Evolutionary conservation across 345 rosid genomes (phyloP).

Genomic region (Syzygium jambos): DNA sequence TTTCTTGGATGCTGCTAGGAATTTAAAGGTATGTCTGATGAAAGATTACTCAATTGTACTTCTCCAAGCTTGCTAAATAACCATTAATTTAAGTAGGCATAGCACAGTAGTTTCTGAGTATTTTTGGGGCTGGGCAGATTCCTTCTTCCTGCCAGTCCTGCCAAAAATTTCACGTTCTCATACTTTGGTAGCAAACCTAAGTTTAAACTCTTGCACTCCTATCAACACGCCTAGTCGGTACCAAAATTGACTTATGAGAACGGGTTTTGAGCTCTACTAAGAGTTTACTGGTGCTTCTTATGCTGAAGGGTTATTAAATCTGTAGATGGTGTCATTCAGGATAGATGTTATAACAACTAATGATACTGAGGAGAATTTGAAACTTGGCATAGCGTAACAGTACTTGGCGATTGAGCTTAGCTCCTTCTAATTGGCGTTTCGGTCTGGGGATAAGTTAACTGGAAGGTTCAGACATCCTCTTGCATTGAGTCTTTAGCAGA

Average conservation of each 20-base stretch:
- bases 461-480: background rate
- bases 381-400: background rate
- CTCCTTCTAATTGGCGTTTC: background rate
- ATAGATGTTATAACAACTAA: background rate
- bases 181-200: background rate
- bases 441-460: background rate
- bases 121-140: background rate
- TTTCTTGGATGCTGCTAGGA: constrained; percentile 47
- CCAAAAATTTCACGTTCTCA: background rate
- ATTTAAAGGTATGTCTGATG: constrained; percentile 43
- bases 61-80: background rate
- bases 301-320: background rate
- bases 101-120: background rate
- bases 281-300: background rate
- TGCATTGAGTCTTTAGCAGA: background rate
- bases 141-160: background rate
- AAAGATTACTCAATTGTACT: background rate
- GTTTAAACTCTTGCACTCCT: background rate
- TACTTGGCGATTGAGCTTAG: background rate
- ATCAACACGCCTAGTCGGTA: background rate
- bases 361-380: background rate
- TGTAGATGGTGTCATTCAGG: background rate
- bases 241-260: background rate
- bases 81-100: background rate
- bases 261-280: background rate